These are phyloP conservation scores for Protomyces inouyei DNA, from an alignment of 1,139 yeast genomes.

Conservation along the genomic window DNA sequence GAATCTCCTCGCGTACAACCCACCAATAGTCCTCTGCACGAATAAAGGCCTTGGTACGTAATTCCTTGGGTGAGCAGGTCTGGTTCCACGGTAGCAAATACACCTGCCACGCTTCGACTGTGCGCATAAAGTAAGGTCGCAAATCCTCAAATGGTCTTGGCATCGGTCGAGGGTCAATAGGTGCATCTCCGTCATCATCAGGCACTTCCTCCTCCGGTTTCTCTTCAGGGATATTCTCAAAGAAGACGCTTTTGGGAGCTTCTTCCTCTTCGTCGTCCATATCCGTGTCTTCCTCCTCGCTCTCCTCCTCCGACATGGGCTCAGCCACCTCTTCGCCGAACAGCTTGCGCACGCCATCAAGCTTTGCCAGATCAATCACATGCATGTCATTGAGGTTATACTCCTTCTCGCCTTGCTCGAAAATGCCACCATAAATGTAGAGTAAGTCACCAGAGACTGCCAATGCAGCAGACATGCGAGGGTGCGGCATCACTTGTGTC, in stretches of 20 bases:
- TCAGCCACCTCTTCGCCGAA: conserved; percentile 73
- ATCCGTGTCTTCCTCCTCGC: conserved; percentile 50
- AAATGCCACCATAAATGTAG: conserved; percentile 87
- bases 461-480: conserved; percentile 66
- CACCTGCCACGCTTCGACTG: conserved; percentile 15
- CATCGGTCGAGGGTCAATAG: conserved; percentile 61
- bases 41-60: conserved; percentile 85
- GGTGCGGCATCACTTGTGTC: conserved; percentile 20
- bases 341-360: conserved; percentile 60
- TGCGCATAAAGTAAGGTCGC: conserved; percentile 19
- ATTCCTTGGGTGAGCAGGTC: conserved; percentile 48
- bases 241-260: conserved; percentile 63
- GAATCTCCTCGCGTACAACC: conserved; percentile 94
- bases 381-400: conserved; percentile 79
- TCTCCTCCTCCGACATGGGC: conserved; percentile 59
- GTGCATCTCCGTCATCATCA: conserved; percentile 30
- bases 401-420: conserved; percentile 84
- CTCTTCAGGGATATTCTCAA: conserved; percentile 52
- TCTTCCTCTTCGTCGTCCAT: conserved; percentile 57
- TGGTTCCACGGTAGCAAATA: conserved; percentile 18
- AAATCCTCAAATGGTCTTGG: conserved; percentile 50
- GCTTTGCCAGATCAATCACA: conserved; percentile 73
- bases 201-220: conserved; percentile 60
- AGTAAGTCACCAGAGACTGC: conserved; percentile 80
- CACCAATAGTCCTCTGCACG: conserved; percentile 94